Evolutionary conservation across 2,329 filamentous ascomycete species (phyloP).

Genomic region (Elsinoe australis): DNA sequence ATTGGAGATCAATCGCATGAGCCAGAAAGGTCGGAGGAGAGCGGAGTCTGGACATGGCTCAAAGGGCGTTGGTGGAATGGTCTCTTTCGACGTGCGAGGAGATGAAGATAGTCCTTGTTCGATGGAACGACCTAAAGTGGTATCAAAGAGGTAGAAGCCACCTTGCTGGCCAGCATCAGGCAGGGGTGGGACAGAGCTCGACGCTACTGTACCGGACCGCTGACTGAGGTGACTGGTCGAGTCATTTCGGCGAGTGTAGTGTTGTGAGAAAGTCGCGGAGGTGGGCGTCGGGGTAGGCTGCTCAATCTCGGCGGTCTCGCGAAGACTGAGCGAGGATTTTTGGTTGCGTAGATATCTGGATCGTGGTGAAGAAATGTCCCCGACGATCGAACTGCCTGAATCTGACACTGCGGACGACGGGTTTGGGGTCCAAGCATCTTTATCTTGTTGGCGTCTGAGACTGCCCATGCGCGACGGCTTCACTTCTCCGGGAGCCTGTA

Average conservation of each 20-base stretch:
- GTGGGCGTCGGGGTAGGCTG: conserved; percentile 18
- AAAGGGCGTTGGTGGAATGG: conserved; percentile 62
- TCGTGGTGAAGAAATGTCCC: conserved; percentile 21
- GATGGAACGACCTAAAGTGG: conserved; percentile 21
- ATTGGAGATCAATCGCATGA: conserved; percentile 91
- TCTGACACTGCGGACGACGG: conserved; percentile 20
- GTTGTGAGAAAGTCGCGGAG: conserved; percentile 16
- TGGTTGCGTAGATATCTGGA: conserved; percentile 39
- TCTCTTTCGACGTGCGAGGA: conserved; percentile 33
- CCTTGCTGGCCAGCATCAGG: conserved; percentile 47
- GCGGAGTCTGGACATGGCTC: conserved; percentile 88
- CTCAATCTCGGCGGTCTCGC: conserved; percentile 49
- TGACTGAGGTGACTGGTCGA: conserved; percentile 40
- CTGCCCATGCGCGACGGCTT: conserved; percentile 2
- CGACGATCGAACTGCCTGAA: conserved; percentile 18
- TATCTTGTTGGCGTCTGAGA: conserved; percentile 5
- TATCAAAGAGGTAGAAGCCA: conserved; percentile 76
- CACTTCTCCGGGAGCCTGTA: not conserved
- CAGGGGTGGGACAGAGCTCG: conserved; percentile 32
- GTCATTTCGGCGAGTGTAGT: conserved; percentile 14
- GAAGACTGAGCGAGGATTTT: conserved; percentile 55
- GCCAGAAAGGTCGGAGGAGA: conserved; percentile 90
- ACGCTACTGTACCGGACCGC: conserved; percentile 54
- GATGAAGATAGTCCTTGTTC: conserved; percentile 24
- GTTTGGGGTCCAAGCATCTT: conserved; percentile 10